Evolutionary conservation across 257 asterid species (phyloP), one percentile per base, ranked within the genome.

Genomic region (Nicotiana tabacum): DNA sequence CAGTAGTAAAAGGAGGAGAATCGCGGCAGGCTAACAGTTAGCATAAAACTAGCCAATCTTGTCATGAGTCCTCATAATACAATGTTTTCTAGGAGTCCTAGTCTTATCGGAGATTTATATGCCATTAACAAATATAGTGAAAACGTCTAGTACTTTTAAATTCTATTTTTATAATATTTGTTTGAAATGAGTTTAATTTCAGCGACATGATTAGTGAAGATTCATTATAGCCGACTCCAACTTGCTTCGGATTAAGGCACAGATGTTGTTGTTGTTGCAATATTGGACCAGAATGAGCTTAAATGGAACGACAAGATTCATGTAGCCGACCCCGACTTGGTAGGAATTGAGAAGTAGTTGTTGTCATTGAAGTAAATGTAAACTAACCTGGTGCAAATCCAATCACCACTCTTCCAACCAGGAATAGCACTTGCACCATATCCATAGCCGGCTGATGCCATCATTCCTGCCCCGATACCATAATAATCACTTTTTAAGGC

Each of bases 401-500:
- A 95, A 84, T 95, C 98, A 13, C 98, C 99, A 35, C 85, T 87
- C 88, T 95, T 95, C 96, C 98, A 93, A 5, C 99, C 99, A 9
- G 98, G 98, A 79, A 92, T 15, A 24, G 48, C 27, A 84, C 65
- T 72, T 51, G 94, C 76, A 17, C 88, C 93, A 66, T 80, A 88
- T 18, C 81, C 89, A 72, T 89, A 92, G 6, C 88, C 95, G 10
- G 46, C 0, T 6, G 48, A 39, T 7, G 10, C 48, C 48, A 39
- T 39, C 48, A 39, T 7, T 39, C 48, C 48, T 70, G 86, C 88
- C 0, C 88, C 92, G 6, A 88, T 84, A 0, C 94, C 97, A 51
- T 85, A 83, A 61, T 87, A 91, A 32, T 93, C 96, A 35, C 56
- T 24, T 86, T 90, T 90, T 4, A 78, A 69, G 1, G 97, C 87